These are phyloP conservation scores for Kwoniella botswanensis DNA, from an alignment of 768 basidiomycete genomes.

Conservation along the genomic window DNA sequence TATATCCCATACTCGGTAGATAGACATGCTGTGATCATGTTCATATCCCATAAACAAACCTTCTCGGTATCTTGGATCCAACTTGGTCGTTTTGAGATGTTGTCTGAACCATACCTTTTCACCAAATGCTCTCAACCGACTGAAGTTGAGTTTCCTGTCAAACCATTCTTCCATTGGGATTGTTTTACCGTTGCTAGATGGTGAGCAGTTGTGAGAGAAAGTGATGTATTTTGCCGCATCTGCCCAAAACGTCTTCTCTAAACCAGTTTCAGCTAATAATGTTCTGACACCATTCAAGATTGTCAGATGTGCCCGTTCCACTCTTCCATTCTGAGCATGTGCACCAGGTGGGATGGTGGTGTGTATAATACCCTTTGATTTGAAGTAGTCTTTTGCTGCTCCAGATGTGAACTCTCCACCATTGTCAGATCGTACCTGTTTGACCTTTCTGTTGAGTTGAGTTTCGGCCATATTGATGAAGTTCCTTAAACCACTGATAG, in stretches of 20 bases:
- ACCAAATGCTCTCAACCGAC: slow-evolving; percentile 12
- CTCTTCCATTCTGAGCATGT: slow-evolving; percentile 35
- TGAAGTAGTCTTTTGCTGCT: slow-evolving; percentile 1
- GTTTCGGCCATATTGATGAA: slow-evolving; percentile 12
- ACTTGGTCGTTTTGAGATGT: slow-evolving; percentile 4
- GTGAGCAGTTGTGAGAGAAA: slow-evolving; percentile 23
- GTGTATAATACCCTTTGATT: slow-evolving; percentile 8
- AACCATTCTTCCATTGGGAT: slow-evolving; percentile 13
- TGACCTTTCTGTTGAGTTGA: slow-evolving; percentile 12
- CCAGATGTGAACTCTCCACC: slow-evolving; percentile 17
- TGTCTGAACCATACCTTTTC: slow-evolving; percentile 1
- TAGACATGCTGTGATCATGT: background rate
- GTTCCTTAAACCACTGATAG: background rate
- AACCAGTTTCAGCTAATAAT: slow-evolving; percentile 8
- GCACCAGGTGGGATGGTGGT: slow-evolving; percentile 27
- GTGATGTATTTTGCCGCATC: slow-evolving; percentile 23
- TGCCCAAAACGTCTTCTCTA: slow-evolving; percentile 28
- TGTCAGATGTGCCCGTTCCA: slow-evolving; percentile 33
- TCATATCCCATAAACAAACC: slow-evolving; percentile 8
- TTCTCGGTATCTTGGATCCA: slow-evolving; percentile 6
- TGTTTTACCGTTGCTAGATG: background rate
- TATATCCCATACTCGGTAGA: slow-evolving; percentile 3
- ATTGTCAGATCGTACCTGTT: slow-evolving; percentile 18
- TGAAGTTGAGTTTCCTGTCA: slow-evolving; percentile 15
- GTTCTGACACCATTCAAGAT: slow-evolving; percentile 33